These are phyloP conservation scores for Flaveria trinervia DNA, from an alignment of 129 eudicot species.

Conservation along the genomic window DNA sequence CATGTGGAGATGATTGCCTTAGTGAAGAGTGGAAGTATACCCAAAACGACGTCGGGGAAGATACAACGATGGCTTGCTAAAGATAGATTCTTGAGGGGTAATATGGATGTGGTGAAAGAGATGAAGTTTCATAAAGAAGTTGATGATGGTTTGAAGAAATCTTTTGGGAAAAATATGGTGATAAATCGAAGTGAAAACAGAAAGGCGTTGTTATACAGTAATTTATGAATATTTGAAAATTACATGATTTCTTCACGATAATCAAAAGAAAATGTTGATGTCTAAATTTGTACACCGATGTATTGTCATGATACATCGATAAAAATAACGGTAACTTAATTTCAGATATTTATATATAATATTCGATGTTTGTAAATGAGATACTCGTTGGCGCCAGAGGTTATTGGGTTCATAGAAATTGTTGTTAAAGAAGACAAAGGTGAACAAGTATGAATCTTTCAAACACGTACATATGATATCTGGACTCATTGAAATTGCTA, in stretches of 20 bases:
- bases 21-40: slow-evolving; percentile 66
- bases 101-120: slow-evolving; percentile 49
- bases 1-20: slow-evolving; percentile 53
- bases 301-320: background rate
- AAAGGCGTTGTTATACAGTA: slow-evolving; percentile 27
- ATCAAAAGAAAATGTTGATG: background rate
- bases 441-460: background rate
- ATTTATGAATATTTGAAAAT: slow-evolving; percentile 23
- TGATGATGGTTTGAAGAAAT: slow-evolving; percentile 15
- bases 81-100: slow-evolving; percentile 47
- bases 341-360: background rate
- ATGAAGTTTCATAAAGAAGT: slow-evolving; percentile 41
- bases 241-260: background rate
- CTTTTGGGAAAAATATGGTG: background rate
- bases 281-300: background rate
- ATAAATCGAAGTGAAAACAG: slow-evolving; percentile 17
- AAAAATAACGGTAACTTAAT: background rate
- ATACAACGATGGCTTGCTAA: slow-evolving; percentile 78
- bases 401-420: no score
- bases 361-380: no score
- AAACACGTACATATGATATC: background rate
- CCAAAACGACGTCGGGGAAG: slow-evolving; percentile 83
- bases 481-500: background rate
- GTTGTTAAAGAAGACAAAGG: slow-evolving; percentile 4
- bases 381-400: no score